phyloP scores from a whole-genome alignment of 352 stramenopile genomes.

The Pseudoperonospora humuli region DNA sequence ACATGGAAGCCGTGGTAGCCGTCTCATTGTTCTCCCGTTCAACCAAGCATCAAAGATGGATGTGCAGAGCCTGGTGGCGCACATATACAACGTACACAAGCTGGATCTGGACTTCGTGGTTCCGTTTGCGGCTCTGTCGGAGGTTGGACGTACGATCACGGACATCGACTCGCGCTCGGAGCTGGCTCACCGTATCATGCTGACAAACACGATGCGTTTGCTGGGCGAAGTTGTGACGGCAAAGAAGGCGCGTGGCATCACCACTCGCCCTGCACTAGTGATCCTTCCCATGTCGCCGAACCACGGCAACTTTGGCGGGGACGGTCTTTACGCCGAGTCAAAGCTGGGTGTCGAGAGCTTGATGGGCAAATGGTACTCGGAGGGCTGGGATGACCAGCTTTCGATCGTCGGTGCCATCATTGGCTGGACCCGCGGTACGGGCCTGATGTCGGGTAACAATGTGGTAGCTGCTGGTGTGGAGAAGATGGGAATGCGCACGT shows the following conservation, averaged over 20 bases:
- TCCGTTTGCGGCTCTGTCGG: conserved; percentile 80
- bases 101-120: conserved; percentile 84
- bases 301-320: conserved; percentile 79
- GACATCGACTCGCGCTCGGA: conserved; percentile 77
- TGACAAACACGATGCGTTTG: conserved; percentile 81
- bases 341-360: conserved; percentile 84
- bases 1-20: conserved; percentile 71
- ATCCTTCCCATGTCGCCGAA: conserved; percentile 82
- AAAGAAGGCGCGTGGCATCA: conserved; percentile 65
- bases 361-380: conserved; percentile 81
- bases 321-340: conserved; percentile 84
- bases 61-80: conserved; percentile 52
- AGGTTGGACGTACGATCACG: conserved; percentile 67
- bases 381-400: conserved; percentile 82
- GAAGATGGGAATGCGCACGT: conserved; percentile 74
- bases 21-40: conserved; percentile 75
- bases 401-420: conserved; percentile 81
- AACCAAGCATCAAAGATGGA: conserved; percentile 82
- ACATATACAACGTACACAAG: conserved; percentile 80
- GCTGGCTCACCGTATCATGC: conserved; percentile 81
- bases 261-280: conserved; percentile 64
- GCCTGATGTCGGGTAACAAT: conserved; percentile 87
- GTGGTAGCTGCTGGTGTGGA: conserved; percentile 75
- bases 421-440: conserved; percentile 81
- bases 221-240: conserved; percentile 68